A percentile compares a stretch with the other conserved stretches of the same genome.
These are phyloP conservation scores for Amanita brunnescens DNA, from an alignment of 768 basidiomycete species.

Conservation along the genomic window DNA sequence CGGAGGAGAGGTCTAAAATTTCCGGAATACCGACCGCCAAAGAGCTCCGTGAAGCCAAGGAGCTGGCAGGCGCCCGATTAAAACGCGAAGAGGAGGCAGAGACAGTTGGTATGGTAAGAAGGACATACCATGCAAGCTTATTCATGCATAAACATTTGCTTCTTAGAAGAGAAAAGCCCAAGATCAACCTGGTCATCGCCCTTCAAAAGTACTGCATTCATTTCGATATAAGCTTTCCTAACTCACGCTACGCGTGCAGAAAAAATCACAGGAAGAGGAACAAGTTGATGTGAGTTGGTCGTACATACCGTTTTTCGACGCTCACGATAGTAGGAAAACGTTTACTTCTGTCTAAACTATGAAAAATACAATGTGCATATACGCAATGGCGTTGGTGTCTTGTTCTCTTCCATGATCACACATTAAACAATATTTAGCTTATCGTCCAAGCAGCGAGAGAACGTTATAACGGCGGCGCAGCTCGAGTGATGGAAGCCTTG, in stretches of 20 bases:
- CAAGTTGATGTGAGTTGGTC: conserved; percentile 54
- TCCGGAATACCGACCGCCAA: conserved; percentile 73
- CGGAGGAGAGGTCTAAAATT: conserved; percentile 68
- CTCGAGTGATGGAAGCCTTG: conserved; percentile 59
- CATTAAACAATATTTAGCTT: conserved; percentile 38
- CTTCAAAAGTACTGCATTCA: conserved; percentile 41
- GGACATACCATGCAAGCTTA: conserved; percentile 13
- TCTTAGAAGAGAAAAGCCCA: conserved; percentile 56
- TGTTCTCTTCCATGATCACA: not conserved
- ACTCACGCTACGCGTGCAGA: conserved; percentile 15
- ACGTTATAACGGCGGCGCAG: conserved; percentile 72
- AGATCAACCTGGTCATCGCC: conserved; percentile 36
- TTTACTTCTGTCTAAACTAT: conserved; percentile 83
- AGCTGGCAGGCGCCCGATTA: conserved; percentile 52
- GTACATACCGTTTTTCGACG: conserved; percentile 5
- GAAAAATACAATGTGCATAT: conserved; percentile 82
- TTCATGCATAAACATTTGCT: not conserved
- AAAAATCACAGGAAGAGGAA: conserved; percentile 47
- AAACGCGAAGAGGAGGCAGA: conserved; percentile 69
- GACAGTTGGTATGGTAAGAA: conserved; percentile 63
- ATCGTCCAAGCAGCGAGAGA: conserved; percentile 69
- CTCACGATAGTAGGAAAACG: conserved; percentile 40
- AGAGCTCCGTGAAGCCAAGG: conserved; percentile 65
- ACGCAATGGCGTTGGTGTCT: conserved; percentile 65
- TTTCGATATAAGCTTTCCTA: not conserved